Conservation (phyloP, 1,284 basidiomycete species). For the Cryptococcus sp. region DNA sequence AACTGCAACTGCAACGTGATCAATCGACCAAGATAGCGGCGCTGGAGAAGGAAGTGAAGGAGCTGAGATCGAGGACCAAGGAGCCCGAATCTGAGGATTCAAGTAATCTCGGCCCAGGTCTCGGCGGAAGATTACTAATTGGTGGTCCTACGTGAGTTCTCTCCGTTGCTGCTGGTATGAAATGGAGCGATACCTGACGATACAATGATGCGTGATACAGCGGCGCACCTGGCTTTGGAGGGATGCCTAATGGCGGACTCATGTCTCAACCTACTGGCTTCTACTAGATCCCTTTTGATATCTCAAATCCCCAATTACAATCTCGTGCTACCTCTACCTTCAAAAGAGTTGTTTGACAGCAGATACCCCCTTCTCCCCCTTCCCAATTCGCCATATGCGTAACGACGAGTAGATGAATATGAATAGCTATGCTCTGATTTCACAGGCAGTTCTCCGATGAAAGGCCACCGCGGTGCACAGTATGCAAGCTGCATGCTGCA, state of each 20-base stretch:
- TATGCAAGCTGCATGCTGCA: no score
- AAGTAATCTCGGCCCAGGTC: constrained; percentile 40
- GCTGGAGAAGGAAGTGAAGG: constrained; percentile 52
- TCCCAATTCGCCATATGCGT: background rate
- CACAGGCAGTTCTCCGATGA: no score
- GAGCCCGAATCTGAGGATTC: constrained; percentile 35
- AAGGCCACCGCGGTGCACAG: no score
- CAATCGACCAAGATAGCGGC: constrained; percentile 42
- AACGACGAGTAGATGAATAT: no score
- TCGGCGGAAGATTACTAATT: constrained; percentile 52
- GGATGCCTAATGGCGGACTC: constrained; percentile 37
- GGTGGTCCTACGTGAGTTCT: constrained; percentile 44
- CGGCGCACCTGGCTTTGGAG: constrained; percentile 20
- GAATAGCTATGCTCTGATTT: no score
- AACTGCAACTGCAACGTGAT: constrained; percentile 77
- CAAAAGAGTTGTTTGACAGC: background rate
- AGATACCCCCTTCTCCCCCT: background rate
- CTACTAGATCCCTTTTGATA: constrained; percentile 35
- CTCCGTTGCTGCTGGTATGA: constrained; percentile 1
- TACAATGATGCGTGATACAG: background rate
- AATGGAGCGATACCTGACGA: background rate
- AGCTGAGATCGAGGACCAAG: constrained; percentile 44
- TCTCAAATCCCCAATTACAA: background rate
- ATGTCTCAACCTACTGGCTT: constrained; percentile 52
- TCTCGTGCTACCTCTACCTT: background rate